Conservation (phyloP, 1,284 basidiomycete species). For the Ceratobasidium sp. region DNA sequence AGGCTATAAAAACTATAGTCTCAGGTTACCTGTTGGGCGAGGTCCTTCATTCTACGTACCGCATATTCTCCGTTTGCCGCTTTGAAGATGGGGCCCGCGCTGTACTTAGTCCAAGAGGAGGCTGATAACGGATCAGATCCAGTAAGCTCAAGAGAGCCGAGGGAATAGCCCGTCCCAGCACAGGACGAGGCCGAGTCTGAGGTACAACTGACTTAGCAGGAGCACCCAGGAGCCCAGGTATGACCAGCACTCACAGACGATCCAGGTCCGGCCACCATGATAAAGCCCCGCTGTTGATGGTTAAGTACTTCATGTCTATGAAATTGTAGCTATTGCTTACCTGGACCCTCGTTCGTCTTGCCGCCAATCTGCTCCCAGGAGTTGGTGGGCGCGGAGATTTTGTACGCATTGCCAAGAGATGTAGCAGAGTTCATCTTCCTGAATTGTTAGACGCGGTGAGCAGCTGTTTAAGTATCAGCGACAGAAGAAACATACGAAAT, state of each 20-base stretch:
- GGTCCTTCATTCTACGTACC: neutral
- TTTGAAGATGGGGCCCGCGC: slow-evolving; percentile 6
- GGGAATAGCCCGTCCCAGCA: slow-evolving; percentile 32
- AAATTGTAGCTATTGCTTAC: neutral
- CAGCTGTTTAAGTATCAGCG: no score
- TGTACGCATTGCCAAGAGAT: slow-evolving; percentile 13
- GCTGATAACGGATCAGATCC: neutral
- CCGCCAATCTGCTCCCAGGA: slow-evolving; percentile 38
- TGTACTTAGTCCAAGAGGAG: neutral
- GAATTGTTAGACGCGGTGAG: neutral
- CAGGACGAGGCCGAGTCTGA: slow-evolving; percentile 36
- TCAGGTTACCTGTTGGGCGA: no score
- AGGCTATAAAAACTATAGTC: no score
- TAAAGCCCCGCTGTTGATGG: neutral
- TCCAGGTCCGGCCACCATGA: slow-evolving; percentile 27
- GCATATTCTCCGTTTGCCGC: slow-evolving; percentile 2
- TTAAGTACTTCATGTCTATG: neutral
- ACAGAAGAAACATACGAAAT: slow-evolving; percentile 25
- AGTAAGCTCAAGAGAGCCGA: slow-evolving; percentile 5
- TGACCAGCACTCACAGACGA: slow-evolving; percentile 14
- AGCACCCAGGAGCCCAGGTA: neutral
- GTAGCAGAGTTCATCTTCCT: slow-evolving; percentile 25
- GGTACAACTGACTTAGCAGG: neutral
- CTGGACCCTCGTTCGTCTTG: slow-evolving; percentile 35
- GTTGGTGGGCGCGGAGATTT: slow-evolving; percentile 8